Base-by-base conservation (phyloP, 371 early-diverging fungal species). In the Umbelopsis sp. region DNA sequence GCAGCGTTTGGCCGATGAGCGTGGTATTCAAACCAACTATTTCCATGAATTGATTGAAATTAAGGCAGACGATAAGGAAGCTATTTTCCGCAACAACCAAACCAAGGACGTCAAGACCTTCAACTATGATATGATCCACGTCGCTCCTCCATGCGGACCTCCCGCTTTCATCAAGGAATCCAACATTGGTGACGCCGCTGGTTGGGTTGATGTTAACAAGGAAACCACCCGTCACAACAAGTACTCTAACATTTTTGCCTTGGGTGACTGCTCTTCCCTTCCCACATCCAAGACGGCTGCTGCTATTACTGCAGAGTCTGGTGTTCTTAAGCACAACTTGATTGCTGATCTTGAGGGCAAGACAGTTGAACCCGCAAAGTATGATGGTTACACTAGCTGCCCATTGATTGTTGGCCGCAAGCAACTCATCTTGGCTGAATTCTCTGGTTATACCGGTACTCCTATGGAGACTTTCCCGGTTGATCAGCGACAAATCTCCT, bases 211-310 rank as follows among this genome's bases (percentile, higher is more conserved):
- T 75, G 93, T 96, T 11, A 80, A 92, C 84, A 89, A 91, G 77
- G 78, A 84, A 51, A 94, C 96, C 0, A 79, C 91, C 44, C 92
- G 92, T 69, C 94, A 94, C 81, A 86, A 78, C 78, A 90, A 87
- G 73, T 95, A 87, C 77, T 69, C 86, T 69, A 94, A 95, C 65
- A 83, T 96, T 22, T 96, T 88, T 71, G 77, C 94, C 9, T 80
- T 95, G 1, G 96, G 96, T 68, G 96, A 96, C 74, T 89, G 90
- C 74, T 89, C 92, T 22, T 88, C 88, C 20, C 80, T 91, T 37
- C 96, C 96, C n/a, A 95, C 95, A 0, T 93, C 93, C 73, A 95
- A 96, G 83, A 96, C 96, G 1, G 95, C 94, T 0, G 95, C 95
- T 20, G 96, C 96, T 20, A 93, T 92, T 65, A 90, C 95, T 8